phyloP scores from a whole-genome alignment of 176 grass and related monocot genomes.

The Zizania latifolia region DNA sequence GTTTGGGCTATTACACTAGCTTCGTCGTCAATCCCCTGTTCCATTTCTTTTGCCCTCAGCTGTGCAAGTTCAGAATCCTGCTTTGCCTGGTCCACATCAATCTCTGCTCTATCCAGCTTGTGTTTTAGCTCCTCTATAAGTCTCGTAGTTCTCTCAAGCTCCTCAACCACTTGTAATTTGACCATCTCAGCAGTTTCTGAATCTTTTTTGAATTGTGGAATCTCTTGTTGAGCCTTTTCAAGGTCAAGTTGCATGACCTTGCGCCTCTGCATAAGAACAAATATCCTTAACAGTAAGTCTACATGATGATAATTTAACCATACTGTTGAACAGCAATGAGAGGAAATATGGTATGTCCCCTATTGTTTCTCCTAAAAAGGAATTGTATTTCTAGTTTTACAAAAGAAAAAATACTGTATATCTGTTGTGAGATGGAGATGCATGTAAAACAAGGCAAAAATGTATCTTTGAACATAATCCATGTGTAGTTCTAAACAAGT shows the following conservation, averaged over 20 bases:
- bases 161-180: constrained; percentile 46
- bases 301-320: background rate
- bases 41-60: constrained; percentile 63
- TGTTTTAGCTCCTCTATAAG: constrained; percentile 69
- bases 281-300: constrained; percentile 10
- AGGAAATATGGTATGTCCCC: background rate
- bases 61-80: constrained; percentile 83
- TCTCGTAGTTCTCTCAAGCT: constrained; percentile 56
- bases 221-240: constrained; percentile 57
- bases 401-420: too few relatives aligned
- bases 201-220: constrained; percentile 47
- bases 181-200: constrained; percentile 52
- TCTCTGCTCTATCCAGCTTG: constrained; percentile 64
- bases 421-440: background rate
- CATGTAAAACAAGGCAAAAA: background rate
- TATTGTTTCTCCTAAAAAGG: background rate
- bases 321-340: background rate
- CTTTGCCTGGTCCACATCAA: constrained; percentile 73
- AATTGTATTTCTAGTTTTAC: background rate
- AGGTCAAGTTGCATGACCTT: constrained; percentile 59
- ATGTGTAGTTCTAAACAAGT: constrained; percentile 3
- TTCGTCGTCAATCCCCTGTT: constrained; percentile 60
- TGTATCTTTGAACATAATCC: background rate
- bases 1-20: constrained; percentile 68
- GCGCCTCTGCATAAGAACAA: constrained; percentile 46